Evolutionary conservation across 2,329 filamentous ascomycete genomes (phyloP), one percentile per base, ranked within the genome.

Genomic region (Nigrospora sphaerica): DNA sequence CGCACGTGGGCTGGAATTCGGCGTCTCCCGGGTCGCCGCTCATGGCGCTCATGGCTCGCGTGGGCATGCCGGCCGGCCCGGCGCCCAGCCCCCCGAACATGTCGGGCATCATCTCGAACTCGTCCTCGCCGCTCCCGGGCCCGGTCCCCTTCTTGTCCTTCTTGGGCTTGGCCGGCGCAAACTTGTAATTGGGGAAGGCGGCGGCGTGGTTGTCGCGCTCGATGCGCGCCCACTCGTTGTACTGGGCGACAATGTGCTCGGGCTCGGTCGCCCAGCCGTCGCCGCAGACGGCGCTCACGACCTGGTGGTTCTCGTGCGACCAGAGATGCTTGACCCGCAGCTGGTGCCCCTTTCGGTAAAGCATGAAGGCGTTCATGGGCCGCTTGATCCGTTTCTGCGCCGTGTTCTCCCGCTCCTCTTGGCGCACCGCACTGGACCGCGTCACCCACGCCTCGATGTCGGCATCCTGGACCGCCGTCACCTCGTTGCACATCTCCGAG

Each of bases 361-460:
- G 74, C 86, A 98, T 95, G 71, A 97, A 98, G 1, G 88, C 92
- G 65, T 98, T 98, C 85, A 96, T 95, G 3, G 93, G 91, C 31
- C 93, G 78, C 58, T 92, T 89, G 55, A 97, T 78, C 62, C 91
- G 90, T 23, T 87, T 73, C 33, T 81, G 71, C 57, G 83, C 88
- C 47, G 81, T 78, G 56, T 80, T 77, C 38, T 81, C 77, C 11
- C 85, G 81, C 63, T 95, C 90, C 46, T 72, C 68, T 42, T 72
- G 73, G 47, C 92, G 80, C 7, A 75, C 75, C 47, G 88, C 83
- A 2, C 72, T 67, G 11, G 86, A 72, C 43, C 92, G 79, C 57
- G 85, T 81, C 33, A 95, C 90, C 72, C 86, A 95, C 23, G 74
- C 73, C 44, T 85, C 80, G 69, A 96, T 95, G 63, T 97, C 85